phyloP scores from a whole-genome alignment of 2,329 filamentous ascomycete species.

The Fusarium sublunatum region DNA sequence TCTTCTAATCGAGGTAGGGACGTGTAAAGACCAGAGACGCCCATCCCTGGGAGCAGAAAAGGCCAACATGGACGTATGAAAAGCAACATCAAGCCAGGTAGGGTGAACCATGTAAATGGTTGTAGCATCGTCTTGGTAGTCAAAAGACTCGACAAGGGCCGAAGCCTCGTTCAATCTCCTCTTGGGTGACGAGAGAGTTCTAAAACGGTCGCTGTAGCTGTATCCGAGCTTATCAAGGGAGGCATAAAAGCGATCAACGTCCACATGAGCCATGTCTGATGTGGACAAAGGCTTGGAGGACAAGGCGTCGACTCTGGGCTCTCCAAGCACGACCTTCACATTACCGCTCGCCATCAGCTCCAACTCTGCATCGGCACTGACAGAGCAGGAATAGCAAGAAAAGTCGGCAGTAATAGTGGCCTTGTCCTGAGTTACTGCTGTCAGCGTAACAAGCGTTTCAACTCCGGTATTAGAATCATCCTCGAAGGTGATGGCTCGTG shows the following conservation, averaged over 20 bases:
- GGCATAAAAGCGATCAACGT: neutral
- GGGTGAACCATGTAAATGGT: neutral
- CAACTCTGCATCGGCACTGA: no score
- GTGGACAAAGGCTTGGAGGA: neutral
- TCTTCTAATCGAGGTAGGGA: slow-evolving; percentile 14
- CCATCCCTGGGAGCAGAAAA: slow-evolving; percentile 49
- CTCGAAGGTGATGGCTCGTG: neutral
- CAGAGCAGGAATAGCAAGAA: neutral
- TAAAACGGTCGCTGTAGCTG: neutral
- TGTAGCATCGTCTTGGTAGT: no score
- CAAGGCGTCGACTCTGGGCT: neutral
- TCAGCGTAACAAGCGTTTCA: neutral
- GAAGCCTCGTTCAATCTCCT: neutral
- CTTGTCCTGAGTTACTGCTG: neutral
- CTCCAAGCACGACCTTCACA: neutral
- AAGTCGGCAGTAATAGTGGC: neutral
- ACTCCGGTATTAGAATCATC: neutral
- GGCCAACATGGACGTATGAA: slow-evolving; percentile 50
- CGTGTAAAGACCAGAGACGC: slow-evolving; percentile 47
- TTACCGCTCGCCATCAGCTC: no score
- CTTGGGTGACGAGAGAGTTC: neutral
- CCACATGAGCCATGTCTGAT: neutral
- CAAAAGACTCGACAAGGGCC: neutral
- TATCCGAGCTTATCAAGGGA: neutral
- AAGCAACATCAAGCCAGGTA: slow-evolving; percentile 48